These are phyloP conservation scores for Ophiocordyceps robertsii DNA, from an alignment of 2,329 filamentous ascomycete genomes.

Conservation along the genomic window DNA sequence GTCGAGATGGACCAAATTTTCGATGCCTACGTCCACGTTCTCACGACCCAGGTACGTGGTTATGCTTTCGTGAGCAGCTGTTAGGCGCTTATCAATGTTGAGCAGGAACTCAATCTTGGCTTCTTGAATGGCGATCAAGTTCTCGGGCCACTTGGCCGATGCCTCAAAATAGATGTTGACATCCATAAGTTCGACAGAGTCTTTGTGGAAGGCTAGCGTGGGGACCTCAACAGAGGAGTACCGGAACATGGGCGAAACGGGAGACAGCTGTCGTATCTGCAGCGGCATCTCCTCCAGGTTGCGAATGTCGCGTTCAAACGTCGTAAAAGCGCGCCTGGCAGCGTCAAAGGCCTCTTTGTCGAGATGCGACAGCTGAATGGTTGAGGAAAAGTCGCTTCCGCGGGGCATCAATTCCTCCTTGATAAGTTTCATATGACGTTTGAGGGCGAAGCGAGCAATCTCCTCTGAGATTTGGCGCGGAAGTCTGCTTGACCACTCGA, in stretches of 20 bases:
- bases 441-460: slow-evolving; percentile 60
- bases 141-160: slow-evolving; percentile 87
- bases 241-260: slow-evolving; percentile 59
- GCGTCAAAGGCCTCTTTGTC: slow-evolving; percentile 51
- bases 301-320: slow-evolving; percentile 65
- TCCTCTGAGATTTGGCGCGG: slow-evolving; percentile 61
- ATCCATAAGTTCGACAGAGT: slow-evolving; percentile 47
- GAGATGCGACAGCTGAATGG: slow-evolving; percentile 31
- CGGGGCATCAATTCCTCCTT: slow-evolving; percentile 38
- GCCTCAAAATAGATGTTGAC: slow-evolving; percentile 85
- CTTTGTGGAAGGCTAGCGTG: slow-evolving; percentile 27
- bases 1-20: slow-evolving; percentile 75
- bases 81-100: slow-evolving; percentile 58
- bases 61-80: slow-evolving; percentile 44
- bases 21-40: slow-evolving; percentile 51
- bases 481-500: slow-evolving; percentile 64
- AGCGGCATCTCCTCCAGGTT: slow-evolving; percentile 72
- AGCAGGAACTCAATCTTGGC: slow-evolving; percentile 87
- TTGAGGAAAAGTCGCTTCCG: slow-evolving; percentile 34
- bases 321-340: slow-evolving; percentile 55
- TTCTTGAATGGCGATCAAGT: slow-evolving; percentile 78
- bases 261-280: slow-evolving; percentile 67
- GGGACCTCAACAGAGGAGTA: slow-evolving; percentile 48
- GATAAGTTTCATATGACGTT: slow-evolving; percentile 51
- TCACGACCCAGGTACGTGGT: slow-evolving; percentile 68